Percentiles rank a stretch among this genome's conserved stretches.
Evolutionary conservation across 2,329 filamentous ascomycete species (phyloP).

Genomic region (Curvularia lunata): DNA sequence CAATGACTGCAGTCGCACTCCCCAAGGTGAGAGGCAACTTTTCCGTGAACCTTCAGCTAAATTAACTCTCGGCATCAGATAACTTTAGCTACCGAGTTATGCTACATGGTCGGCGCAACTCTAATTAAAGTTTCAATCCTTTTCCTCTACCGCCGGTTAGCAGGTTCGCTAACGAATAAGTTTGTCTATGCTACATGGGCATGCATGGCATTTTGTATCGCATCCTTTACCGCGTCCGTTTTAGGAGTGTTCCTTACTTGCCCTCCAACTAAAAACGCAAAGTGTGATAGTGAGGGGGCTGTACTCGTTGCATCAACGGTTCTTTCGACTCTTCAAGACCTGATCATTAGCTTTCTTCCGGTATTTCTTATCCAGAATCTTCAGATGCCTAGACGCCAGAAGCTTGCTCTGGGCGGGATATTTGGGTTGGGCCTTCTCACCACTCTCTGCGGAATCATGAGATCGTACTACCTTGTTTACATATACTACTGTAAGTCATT

Average conservation of each 20-base stretch:
- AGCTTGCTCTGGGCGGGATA: background rate
- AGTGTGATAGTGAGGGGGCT: background rate
- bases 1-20: background rate
- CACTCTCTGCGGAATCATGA: background rate
- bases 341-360: background rate
- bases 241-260: background rate
- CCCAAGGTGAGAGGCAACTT: background rate
- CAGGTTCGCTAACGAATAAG: background rate
- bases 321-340: background rate
- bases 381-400: background rate
- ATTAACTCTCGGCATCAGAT: background rate
- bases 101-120: background rate
- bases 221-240: background rate
- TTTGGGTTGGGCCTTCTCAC: background rate
- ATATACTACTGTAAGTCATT: background rate
- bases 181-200: background rate
- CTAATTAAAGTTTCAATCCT: background rate
- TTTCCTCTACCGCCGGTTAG: background rate
- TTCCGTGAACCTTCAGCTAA: background rate
- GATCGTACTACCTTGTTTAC: background rate
- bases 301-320: background rate
- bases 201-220: background rate
- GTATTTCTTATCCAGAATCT: background rate
- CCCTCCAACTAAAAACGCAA: background rate
- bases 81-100: background rate